Percentiles rank a stretch among this genome's conserved stretches.
Conservation (phyloP, 2,329 filamentous ascomycete species). For the Diplodia scrobiculata region DNA sequence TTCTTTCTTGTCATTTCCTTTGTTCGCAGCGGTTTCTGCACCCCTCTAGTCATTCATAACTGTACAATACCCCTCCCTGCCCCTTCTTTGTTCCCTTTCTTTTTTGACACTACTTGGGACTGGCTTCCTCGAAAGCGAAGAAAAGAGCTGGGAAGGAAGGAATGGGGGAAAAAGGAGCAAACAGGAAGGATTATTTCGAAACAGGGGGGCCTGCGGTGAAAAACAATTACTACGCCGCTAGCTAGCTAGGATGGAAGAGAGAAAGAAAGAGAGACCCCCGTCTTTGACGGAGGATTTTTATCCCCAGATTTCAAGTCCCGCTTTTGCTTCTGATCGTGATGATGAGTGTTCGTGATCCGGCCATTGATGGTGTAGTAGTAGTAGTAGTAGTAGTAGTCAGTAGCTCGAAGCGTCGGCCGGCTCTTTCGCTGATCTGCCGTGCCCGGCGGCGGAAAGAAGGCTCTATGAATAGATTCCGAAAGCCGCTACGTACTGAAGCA, state of each 20-base stretch:
- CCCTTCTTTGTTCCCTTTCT: background rate
- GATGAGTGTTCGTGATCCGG: background rate
- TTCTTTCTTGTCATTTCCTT: background rate
- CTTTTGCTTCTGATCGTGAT: background rate
- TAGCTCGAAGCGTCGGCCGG: background rate
- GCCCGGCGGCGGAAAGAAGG: background rate
- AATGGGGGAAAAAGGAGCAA: background rate
- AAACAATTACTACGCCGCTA: background rate
- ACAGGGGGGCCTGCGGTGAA: background rate
- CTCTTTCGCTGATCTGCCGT: background rate
- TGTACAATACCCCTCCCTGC: background rate
- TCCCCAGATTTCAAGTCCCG: background rate
- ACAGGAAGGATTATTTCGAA: background rate
- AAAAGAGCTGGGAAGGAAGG: background rate
- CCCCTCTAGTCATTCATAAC: no score
- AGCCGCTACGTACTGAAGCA: background rate
- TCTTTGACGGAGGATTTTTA: background rate
- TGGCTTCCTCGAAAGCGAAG: conserved; percentile 2
- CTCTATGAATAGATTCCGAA: background rate
- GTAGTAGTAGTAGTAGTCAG: no score
- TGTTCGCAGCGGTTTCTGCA: background rate
- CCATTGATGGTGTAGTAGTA: background rate
- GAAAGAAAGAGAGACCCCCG: background rate
- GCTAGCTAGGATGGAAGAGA: background rate
- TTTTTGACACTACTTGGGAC: background rate